These are phyloP conservation scores for Psilocybe mexicana DNA, from an alignment of 1,284 basidiomycete species.

Conservation along the genomic window DNA sequence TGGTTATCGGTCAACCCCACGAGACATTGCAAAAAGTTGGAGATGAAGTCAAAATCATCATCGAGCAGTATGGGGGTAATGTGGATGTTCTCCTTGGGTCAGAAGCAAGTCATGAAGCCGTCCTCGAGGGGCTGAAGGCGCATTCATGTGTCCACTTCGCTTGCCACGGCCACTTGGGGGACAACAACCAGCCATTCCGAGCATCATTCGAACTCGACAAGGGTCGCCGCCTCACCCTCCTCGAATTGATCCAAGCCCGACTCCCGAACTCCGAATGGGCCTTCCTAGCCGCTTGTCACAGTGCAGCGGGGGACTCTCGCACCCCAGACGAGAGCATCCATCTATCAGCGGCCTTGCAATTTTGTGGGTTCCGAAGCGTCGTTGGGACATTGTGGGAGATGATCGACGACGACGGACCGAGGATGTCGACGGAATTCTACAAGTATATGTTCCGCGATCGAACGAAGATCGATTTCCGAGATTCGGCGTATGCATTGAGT, in stretches of 20 bases:
- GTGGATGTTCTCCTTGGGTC: background rate
- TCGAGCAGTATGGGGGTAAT: background rate
- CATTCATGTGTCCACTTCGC: background rate
- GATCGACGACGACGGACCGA: conserved; percentile 24
- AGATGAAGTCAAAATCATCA: background rate
- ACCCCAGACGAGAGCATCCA: conserved; percentile 35
- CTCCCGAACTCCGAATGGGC: conserved; percentile 34
- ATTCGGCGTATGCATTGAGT: background rate
- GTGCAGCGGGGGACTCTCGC: conserved; percentile 17
- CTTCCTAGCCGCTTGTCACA: conserved; percentile 25
- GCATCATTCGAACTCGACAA: conserved; percentile 16
- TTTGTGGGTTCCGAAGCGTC: conserved; percentile 35
- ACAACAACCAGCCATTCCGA: background rate
- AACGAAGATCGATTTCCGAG: background rate
- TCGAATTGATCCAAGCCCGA: conserved; percentile 27
- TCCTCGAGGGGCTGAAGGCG: background rate
- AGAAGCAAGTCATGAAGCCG: background rate
- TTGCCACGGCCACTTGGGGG: background rate
- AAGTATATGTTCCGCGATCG: conserved; percentile 14
- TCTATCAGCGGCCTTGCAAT: conserved; percentile 30
- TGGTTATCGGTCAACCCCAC: background rate
- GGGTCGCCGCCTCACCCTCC: conserved; percentile 22
- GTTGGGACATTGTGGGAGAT: conserved; percentile 42
- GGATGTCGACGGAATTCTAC: conserved; percentile 24
- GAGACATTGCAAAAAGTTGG: background rate